These are phyloP conservation scores for Ogataea wickerhamii DNA, from an alignment of 805 yeast species.

Conservation along the genomic window DNA sequence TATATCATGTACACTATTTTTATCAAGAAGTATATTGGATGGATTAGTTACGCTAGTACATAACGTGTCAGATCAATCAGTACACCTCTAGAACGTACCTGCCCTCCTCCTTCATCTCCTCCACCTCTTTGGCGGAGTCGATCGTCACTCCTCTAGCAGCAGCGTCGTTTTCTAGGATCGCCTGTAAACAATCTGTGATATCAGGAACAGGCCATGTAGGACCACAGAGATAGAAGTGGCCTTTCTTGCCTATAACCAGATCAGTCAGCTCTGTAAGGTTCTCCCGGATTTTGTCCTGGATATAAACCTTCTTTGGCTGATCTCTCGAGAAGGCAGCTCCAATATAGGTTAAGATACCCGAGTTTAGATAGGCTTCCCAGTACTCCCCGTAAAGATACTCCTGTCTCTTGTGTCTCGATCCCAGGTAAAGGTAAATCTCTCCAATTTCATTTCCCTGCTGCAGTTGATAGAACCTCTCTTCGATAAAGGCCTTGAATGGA, in stretches of 20 bases:
- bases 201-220: constrained; percentile 99
- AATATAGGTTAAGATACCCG: constrained; percentile 86
- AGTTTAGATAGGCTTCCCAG: constrained; percentile 94
- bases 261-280: constrained; percentile 67
- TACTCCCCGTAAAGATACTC: constrained; percentile 95
- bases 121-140: constrained; percentile 77
- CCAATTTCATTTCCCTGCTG: constrained; percentile 89
- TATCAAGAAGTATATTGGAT: too few species aligned
- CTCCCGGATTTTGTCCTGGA: constrained; percentile 89
- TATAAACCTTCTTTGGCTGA: constrained; percentile 90
- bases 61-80: too few species aligned
- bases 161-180: constrained; percentile 72
- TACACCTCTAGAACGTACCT: constrained; percentile 93
- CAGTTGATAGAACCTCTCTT: constrained; percentile 91
- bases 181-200: constrained; percentile 84
- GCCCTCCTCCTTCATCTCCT: constrained; percentile 88
- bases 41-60: too few species aligned
- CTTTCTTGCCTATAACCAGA: constrained; percentile 73
- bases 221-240: constrained; percentile 94
- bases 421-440: constrained; percentile 79
- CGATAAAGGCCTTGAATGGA: constrained; percentile 96
- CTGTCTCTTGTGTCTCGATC: constrained; percentile 93
- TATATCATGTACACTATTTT: too few species aligned
- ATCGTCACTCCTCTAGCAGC: constrained; percentile 58
- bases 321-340: constrained; percentile 99